Base-by-base conservation (phyloP, 2,329 filamentous ascomycete species). In the Colletotrichum gloeosporioides region DNA sequence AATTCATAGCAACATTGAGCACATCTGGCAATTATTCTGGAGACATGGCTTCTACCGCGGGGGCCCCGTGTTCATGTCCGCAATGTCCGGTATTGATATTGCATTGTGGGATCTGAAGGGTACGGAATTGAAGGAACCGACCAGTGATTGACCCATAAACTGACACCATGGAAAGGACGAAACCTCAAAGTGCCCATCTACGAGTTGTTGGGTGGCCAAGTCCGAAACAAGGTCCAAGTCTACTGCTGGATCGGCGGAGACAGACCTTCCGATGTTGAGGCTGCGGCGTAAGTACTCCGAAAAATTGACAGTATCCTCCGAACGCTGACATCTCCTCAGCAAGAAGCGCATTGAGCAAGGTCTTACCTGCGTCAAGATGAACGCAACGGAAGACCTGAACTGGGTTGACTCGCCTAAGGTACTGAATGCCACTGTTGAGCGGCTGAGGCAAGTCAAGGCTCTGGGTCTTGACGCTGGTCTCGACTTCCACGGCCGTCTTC, bases 161-260 rank as follows among this genome's bases (percentile, higher is more conserved):
- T 53, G 32, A 78, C 69, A 22, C 4, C 9, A 18, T 29, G 18
- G 4, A 3, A 13, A 77, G 75, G 75, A 39, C 76, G n/a, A 44
- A 79, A 36, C 65, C 77, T 81, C 31, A 80, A 79, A 53, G 90
- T 94, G 1, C 93, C 93, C 0, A 87, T 94, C 39, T 90, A 93
- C 80, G 90, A 94, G 78, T 86, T 95, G 2, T 87, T 94, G 2
- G 93, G 93, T 25, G 93, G 93, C 13, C 93, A 93, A 78, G 87
- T 94, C 3, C 88, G 92, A 68, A 86, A 91, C 77, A 92, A 92
- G 81, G 84, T 93, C 44, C 90, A 90, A 73, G 92, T 94, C 0
- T 94, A 94, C 81, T 91, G 90, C 22, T 94, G 93, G 92, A 94
- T 94, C 72, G 92, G 92, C 10, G 93, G 92, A 10, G 92, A 94